Evolutionary conservation across 2,329 filamentous ascomycete genomes (phyloP).

Genomic region (Exophiala sp.): DNA sequence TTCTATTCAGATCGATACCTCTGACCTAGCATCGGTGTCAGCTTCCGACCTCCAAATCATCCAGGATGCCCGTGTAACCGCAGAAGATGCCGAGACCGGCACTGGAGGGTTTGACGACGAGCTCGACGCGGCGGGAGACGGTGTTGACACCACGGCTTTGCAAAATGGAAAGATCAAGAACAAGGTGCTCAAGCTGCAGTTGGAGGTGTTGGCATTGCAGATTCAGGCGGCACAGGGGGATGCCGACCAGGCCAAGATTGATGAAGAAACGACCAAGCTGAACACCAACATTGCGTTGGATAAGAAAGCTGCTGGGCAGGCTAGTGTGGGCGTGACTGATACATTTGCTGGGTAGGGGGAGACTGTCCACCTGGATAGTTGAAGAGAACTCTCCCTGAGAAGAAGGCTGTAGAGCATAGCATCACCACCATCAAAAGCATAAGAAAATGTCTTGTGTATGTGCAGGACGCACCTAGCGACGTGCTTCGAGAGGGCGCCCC

Average conservation of each 20-base stretch:
- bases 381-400: too few relatives aligned
- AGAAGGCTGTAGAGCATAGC: too few relatives aligned
- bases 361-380: too few relatives aligned
- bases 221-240: constrained; percentile 48
- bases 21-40: constrained; percentile 45
- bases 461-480: too few relatives aligned
- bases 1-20: constrained; percentile 10
- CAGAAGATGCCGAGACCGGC: constrained; percentile 49
- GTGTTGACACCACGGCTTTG: constrained; percentile 41
- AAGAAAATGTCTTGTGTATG: too few relatives aligned
- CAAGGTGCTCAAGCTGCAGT: constrained; percentile 54
- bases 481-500: too few relatives aligned
- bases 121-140: constrained; percentile 40
- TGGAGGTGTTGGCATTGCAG: constrained; percentile 48
- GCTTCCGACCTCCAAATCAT: constrained; percentile 48
- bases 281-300: constrained; percentile 47
- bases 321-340: constrained; percentile 24
- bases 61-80: constrained; percentile 45
- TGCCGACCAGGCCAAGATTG: constrained; percentile 42
- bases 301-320: constrained; percentile 33
- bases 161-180: constrained; percentile 56
- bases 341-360: constrained; percentile 14
- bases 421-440: too few relatives aligned
- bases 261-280: constrained; percentile 48
- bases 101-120: constrained; percentile 48